Evolutionary conservation across 768 basidiomycete species (phyloP).

Genomic region (Calocera cornea): DNA sequence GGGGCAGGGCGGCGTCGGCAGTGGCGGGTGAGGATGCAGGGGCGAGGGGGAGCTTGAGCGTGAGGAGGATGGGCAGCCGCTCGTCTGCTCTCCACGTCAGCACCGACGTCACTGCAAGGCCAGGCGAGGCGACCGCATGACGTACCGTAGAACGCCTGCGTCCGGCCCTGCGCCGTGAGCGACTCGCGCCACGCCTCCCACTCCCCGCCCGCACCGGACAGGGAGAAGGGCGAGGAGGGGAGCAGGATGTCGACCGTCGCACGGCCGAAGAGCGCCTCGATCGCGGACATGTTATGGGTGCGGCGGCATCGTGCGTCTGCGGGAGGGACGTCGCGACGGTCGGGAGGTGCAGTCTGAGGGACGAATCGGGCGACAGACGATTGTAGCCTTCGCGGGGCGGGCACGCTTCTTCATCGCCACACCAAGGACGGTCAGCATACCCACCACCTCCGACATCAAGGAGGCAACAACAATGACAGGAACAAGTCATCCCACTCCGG

Average conservation of each 20-base stretch:
- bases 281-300: background rate
- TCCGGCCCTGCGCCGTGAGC: background rate
- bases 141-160: constrained; percentile 13
- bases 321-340: too few species aligned
- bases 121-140: background rate
- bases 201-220: background rate
- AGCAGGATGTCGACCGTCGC: background rate
- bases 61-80: constrained; percentile 24
- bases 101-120: background rate
- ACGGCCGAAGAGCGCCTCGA: background rate
- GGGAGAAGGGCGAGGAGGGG: background rate
- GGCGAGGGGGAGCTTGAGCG: constrained; percentile 20
- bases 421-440: too few species aligned
- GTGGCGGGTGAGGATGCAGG: constrained; percentile 18
- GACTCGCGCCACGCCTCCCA: background rate
- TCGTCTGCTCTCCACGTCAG: constrained; percentile 22
- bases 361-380: too few species aligned
- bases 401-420: too few species aligned
- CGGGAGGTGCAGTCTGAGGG: too few species aligned
- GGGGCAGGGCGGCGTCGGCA: constrained; percentile 24
- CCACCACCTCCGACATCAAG: too few species aligned
- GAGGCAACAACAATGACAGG: too few species aligned
- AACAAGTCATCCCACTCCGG: too few species aligned
- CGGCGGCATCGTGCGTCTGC: too few species aligned
- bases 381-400: too few species aligned